A percentile compares a stretch with the other conserved stretches of the same genome.
Evolutionary conservation across 441 rosid genomes (phyloP).

Genomic region (Gossypium aridum): DNA sequence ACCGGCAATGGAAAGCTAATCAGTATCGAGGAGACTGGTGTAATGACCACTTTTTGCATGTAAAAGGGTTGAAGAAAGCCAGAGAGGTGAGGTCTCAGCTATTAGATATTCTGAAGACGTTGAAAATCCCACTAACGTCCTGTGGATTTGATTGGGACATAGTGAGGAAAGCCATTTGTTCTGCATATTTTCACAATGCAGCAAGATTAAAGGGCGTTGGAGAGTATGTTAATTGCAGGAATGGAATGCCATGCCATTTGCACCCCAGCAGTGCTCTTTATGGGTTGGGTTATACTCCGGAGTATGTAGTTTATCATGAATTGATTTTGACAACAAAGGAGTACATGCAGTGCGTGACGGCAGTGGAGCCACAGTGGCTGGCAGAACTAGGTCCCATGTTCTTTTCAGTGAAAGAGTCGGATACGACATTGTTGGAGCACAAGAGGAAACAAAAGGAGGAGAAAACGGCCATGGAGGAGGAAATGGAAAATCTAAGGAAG

Average conservation of each 20-base stretch:
- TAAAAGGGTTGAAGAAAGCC: slow-evolving; percentile 81
- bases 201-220: slow-evolving; percentile 74
- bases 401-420: slow-evolving; percentile 87
- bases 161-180: slow-evolving; percentile 81
- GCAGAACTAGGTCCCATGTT: slow-evolving; percentile 97
- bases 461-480: slow-evolving; percentile 96
- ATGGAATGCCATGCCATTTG: slow-evolving; percentile 92
- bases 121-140: slow-evolving; percentile 64
- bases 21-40: slow-evolving; percentile 97
- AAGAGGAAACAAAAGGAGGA: slow-evolving; percentile 86
- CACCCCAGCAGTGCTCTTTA: slow-evolving; percentile 94
- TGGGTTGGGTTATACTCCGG: slow-evolving; percentile 83
- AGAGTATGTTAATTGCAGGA: slow-evolving; percentile 79
- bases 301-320: slow-evolving; percentile 62
- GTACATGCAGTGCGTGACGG: slow-evolving; percentile 95
- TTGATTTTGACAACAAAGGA: slow-evolving; percentile 80
- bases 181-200: slow-evolving; percentile 44
- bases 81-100: slow-evolving; percentile 96
- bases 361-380: slow-evolving; percentile 93
- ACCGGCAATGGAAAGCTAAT: slow-evolving; percentile 90
- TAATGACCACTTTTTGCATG: slow-evolving; percentile 74
- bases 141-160: slow-evolving; percentile 79
- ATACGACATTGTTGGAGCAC: slow-evolving; percentile 83
- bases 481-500: slow-evolving; percentile 82
- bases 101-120: slow-evolving; percentile 77